phyloP scores from a whole-genome alignment of 1,139 yeast species.

The Suhomyces chickasaworum region DNA sequence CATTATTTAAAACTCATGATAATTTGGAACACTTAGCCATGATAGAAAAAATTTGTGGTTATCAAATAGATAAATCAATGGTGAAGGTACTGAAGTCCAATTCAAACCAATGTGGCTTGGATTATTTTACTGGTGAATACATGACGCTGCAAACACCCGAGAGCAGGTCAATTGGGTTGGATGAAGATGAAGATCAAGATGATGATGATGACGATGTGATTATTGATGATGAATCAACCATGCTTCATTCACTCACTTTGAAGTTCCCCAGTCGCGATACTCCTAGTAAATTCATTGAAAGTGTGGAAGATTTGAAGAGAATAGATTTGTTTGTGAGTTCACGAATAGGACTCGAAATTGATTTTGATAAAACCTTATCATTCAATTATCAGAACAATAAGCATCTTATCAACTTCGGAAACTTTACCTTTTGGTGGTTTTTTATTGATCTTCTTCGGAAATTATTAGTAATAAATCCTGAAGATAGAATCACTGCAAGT shows the following conservation, averaged over 20 bases:
- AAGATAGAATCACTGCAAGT: constrained; percentile 61
- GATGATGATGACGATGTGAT: constrained; percentile 29
- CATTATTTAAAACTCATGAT: constrained; percentile 92
- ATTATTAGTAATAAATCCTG: constrained; percentile 65
- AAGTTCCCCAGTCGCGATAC: constrained; percentile 40
- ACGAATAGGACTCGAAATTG: constrained; percentile 43
- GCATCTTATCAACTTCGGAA: constrained; percentile 45
- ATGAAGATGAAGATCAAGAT: constrained; percentile 16
- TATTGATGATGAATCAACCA: constrained; percentile 34
- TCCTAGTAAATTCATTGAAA: constrained; percentile 50
- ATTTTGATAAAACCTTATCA: constrained; percentile 44
- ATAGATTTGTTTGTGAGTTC: constrained; percentile 51
- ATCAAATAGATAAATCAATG: constrained; percentile 41
- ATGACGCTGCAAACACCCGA: constrained; percentile 17
- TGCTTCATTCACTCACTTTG: constrained; percentile 30
- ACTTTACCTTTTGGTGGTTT: constrained; percentile 75
- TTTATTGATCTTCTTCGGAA: constrained; percentile 66
- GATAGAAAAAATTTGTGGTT: constrained; percentile 78
- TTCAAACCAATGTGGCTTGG: constrained; percentile 47
- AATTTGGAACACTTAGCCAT: constrained; percentile 91
- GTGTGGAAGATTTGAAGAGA: constrained; percentile 54
- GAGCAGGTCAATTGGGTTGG: constrained; percentile 29
- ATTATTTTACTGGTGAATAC: constrained; percentile 39
- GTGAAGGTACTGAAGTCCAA: constrained; percentile 37
- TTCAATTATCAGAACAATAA: constrained; percentile 46